Evolutionary conservation across 2,329 filamentous ascomycete species (phyloP).

Genomic region (Xylariaceae sp.): DNA sequence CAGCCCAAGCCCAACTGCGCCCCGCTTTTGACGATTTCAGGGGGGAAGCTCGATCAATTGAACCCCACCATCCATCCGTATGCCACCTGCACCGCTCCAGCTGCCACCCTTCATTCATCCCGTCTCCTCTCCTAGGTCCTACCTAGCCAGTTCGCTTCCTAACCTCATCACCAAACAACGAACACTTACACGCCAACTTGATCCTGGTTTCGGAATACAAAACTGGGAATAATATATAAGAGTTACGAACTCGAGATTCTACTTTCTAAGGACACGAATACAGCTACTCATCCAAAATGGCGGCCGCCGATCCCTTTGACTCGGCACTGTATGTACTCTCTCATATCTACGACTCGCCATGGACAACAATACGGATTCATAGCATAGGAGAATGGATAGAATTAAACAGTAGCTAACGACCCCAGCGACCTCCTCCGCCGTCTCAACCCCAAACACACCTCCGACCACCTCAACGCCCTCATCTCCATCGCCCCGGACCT

Average conservation of each 20-base stretch:
- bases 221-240: not conserved
- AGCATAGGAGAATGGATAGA: too few relatives aligned
- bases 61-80: not conserved
- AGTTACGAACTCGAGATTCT: not conserved
- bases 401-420: not conserved
- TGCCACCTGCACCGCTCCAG: too few relatives aligned
- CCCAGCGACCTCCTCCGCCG: slow-evolving; percentile 92
- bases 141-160: too few relatives aligned
- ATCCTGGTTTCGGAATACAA: not conserved
- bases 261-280: not conserved
- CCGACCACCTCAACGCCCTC: slow-evolving; percentile 80
- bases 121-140: too few relatives aligned
- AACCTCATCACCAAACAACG: too few relatives aligned
- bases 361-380: too few relatives aligned
- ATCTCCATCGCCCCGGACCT: slow-evolving; percentile 85
- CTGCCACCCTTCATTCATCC: too few relatives aligned
- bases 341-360: not conserved
- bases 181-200: not conserved
- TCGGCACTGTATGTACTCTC: slow-evolving; percentile 62
- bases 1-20: too few relatives aligned
- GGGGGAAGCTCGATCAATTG: not conserved
- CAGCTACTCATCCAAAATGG: slow-evolving; percentile 34
- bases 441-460: slow-evolving; percentile 89
- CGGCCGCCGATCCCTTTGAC: slow-evolving; percentile 62
- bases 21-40: not conserved